Evolutionary conservation across 768 basidiomycete species (phyloP), one percentile per base, ranked within the genome.

Genomic region (Hericium coralloides): DNA sequence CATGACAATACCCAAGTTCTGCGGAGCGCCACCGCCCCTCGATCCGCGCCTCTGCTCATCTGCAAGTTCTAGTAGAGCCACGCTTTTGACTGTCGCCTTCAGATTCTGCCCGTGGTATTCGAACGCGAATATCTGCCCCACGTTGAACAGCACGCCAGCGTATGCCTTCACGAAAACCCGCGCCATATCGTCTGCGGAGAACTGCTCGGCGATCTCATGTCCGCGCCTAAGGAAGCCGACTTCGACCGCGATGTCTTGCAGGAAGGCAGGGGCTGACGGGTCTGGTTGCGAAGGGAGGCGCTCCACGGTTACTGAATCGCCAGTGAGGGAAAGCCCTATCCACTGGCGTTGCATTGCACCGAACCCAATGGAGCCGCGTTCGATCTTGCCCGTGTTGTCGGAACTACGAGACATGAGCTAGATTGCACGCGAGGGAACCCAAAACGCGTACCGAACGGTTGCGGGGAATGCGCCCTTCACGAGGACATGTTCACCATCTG

Each of bases 51-150:
- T 69, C 72, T 86, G 85, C 58, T 79, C 80, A 18, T 84, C 76
- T 22, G 84, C 73, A 43, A 88, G 74, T 49, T 88, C 90, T 52
- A 87, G 64, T 7, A 78, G 68, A 10, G 75, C 75, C 31, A 92
- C 58, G 14, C 79, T 76, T 59, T 80, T 84, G 57, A 98, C 79
- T 14, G 68, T 70, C 2, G 81, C 85, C 66, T 86, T 92, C 63
- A 98, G 70, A 59, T 86, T 87, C 59, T 90, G 85, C 0, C 92
- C 90, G 61, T 89, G 87, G 69, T 82, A 98, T 66, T 98, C 95
- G 65, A 95, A 92, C 4, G 87, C 83, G 57, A 95, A 71, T 12
- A 82, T 72, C 68, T 91, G 80, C 31, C 86, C 83, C 1, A 77
- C 69, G 15, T 83, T 79, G 66, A 95, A 80, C 18, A 94, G 73